A percentile compares a stretch with the other conserved stretches of the same genome.
Conservation (phyloP, 371 early-diverging fungal genomes). For the Mucor lusitanicus region DNA sequence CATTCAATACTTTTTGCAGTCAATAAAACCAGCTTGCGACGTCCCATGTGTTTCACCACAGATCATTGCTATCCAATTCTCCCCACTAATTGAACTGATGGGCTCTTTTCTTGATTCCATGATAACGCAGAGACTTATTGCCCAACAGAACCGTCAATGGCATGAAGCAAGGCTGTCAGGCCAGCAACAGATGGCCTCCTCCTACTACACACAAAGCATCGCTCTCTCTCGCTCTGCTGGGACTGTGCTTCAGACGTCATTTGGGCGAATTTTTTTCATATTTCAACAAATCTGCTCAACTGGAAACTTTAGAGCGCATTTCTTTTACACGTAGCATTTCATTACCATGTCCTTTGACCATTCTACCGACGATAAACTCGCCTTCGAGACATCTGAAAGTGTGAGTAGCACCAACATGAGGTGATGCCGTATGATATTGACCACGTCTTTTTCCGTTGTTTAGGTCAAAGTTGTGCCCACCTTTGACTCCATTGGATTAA, state of each 20-base stretch:
- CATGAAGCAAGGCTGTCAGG: neutral
- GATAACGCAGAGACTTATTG: too few relatives aligned
- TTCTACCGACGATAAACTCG: constrained; percentile 60
- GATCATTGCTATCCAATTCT: too few relatives aligned
- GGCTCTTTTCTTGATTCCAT: too few relatives aligned
- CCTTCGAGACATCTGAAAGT: constrained; percentile 69
- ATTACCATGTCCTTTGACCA: constrained; percentile 48
- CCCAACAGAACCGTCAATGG: neutral
- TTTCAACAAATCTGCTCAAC: neutral
- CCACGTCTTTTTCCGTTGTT: neutral
- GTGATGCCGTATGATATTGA: neutral
- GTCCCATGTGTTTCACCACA: neutral
- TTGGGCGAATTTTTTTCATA: constrained; percentile 3
- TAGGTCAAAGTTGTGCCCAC: constrained; percentile 75
- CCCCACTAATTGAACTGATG: too few relatives aligned
- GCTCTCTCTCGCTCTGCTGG: too few relatives aligned
- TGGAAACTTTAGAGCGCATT: neutral
- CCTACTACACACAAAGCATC: too few relatives aligned
- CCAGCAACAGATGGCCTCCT: neutral
- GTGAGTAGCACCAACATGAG: constrained; percentile 31
- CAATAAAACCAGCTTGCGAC: neutral
- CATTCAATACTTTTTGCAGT: neutral
- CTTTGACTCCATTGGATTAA: constrained; percentile 92
- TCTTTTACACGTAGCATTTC: neutral
- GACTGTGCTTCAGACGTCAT: constrained; percentile 3